A percentile compares a stretch with the other conserved stretches of the same genome.
Evolutionary conservation across 2,329 filamentous ascomycete species (phyloP).

Genomic region (Setomelanomma holmii): DNA sequence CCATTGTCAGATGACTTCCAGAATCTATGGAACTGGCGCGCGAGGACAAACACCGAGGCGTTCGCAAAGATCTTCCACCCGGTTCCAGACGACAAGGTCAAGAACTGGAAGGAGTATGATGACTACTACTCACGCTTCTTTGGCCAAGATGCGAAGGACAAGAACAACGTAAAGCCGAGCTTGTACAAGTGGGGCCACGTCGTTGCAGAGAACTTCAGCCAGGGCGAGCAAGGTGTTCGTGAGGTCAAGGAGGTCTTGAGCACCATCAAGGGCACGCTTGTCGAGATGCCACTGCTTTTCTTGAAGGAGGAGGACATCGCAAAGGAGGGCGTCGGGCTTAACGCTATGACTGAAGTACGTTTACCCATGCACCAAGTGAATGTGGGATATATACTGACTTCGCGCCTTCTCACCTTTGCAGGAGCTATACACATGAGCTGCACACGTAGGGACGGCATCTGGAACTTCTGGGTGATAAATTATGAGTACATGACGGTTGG

Average conservation of each 20-base stretch:
- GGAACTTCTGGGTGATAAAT: no score
- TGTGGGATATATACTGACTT: background rate
- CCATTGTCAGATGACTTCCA: constrained; percentile 74
- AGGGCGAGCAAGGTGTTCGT: constrained; percentile 51
- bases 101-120: constrained; percentile 76
- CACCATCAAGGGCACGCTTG: constrained; percentile 64
- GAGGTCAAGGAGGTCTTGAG: constrained; percentile 74
- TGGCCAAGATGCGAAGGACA: constrained; percentile 52
- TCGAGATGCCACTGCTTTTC: constrained; percentile 93
- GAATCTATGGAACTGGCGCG: constrained; percentile 75
- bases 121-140: constrained; percentile 74
- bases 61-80: constrained; percentile 84
- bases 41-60: constrained; percentile 78
- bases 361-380: background rate
- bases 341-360: constrained; percentile 52
- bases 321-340: constrained; percentile 73
- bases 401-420: no score
- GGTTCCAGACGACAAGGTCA: constrained; percentile 72
- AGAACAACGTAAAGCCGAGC: constrained; percentile 54
- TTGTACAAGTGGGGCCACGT: constrained; percentile 87
- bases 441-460: no score
- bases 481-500: no score
- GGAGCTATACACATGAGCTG: no score
- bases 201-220: constrained; percentile 62
- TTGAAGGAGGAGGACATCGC: constrained; percentile 86